Base-by-base conservation (phyloP, 495 filamentous ascomycete species). In the Margaritispora aquatica region DNA sequence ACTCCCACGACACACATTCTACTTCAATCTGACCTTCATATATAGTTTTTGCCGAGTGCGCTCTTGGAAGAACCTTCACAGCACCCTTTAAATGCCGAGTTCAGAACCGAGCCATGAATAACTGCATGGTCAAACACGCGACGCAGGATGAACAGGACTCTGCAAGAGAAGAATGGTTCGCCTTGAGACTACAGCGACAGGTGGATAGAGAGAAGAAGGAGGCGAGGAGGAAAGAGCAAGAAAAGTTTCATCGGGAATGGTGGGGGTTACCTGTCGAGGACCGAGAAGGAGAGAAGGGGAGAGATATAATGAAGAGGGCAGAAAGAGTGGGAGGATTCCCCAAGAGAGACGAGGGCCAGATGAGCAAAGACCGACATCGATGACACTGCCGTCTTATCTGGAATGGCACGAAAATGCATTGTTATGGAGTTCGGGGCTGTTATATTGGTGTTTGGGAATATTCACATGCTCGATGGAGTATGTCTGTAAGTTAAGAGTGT, bases 141-240 rank as follows among this genome's bases (percentile, higher is more conserved):
- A 94, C 88, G 41, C 88, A 81, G 54, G 85, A 83, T 55, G 88
- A 96, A 73, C 83, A 91, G 69, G 94, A 98, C 74, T 83, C 82
- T 19, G 94, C 94, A 62, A 78, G 94, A 26, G 90, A 95, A 69
- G 90, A 97, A 67, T 98, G 94, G 95, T 97, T 97, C 68, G 80
- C 83, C 48, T 78, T 76, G 48, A 79, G 83, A 61, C 77, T 86
- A 63, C 81, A 89, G 73, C 78, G 91, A 65, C 77, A 80, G 53
- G 73, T 74, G 38, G 79, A 83, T 74, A 70, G 79, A 51, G 84
- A 88, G 70, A 75, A 78, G 54, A 86, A 87, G 51, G 77, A 81
- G 55, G 73, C 68, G 57, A 71, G 75, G 51, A 76, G 75, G 66
- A 70, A 77, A 51, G 77, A 80, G 66, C 80, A 82, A 70, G 78